phyloP scores from a whole-genome alignment of 164 flowering plant species.

The Brasenia schreberi region DNA sequence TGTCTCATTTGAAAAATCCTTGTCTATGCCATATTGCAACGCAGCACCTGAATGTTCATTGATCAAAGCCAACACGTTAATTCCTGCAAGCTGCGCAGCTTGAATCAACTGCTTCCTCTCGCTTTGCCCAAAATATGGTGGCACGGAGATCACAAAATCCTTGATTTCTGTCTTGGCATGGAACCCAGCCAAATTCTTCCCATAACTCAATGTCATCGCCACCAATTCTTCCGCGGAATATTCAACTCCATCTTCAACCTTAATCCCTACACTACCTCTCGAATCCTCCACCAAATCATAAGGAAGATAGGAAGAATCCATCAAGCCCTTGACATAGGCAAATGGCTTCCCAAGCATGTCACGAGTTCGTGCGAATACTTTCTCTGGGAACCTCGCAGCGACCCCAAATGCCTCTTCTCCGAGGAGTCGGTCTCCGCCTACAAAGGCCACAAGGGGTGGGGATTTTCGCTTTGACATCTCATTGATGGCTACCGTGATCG shows the following conservation, averaged over 20 bases:
- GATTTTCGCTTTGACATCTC: conserved; percentile 99
- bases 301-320: conserved; percentile 50
- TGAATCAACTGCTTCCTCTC: conserved; percentile 67
- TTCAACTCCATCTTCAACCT: conserved; percentile 31
- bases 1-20: conserved; percentile 84
- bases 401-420: conserved; percentile 86
- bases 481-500: conserved; percentile 83
- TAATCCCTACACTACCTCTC: conserved; percentile 43
- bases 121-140: conserved; percentile 85
- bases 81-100: conserved; percentile 78
- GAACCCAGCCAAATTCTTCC: conserved; percentile 49
- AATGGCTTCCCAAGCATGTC: conserved; percentile 60
- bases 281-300: conserved; percentile 51
- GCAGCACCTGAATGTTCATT: conserved; percentile 97
- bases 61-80: conserved; percentile 69
- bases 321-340: conserved; percentile 15
- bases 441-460: conserved; percentile 71
- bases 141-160: conserved; percentile 75
- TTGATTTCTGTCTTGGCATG: conserved; percentile 53
- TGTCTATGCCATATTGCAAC: conserved; percentile 95
- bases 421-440: conserved; percentile 43
- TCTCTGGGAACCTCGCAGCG: conserved; percentile 67
- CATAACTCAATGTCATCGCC: conserved; percentile 66
- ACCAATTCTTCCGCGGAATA: conserved; percentile 66
- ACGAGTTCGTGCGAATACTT: conserved; percentile 55